Conservation (phyloP, 202 grass and related monocot species). For the Elaeis oleifera region DNA sequence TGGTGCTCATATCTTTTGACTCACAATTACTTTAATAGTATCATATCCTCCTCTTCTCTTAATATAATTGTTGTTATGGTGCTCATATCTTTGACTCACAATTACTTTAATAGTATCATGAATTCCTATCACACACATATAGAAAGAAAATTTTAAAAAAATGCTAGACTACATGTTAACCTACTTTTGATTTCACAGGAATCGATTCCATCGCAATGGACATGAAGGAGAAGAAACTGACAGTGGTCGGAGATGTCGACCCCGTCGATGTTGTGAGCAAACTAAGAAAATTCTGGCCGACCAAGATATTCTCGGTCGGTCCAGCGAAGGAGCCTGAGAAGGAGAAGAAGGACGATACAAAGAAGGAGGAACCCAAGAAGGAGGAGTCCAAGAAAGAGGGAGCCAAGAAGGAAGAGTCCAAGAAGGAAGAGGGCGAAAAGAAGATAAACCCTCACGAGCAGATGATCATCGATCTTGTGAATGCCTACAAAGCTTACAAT, state of each 20-base stretch:
- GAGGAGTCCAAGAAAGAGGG: conserved; percentile 17
- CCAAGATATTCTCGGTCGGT: conserved; percentile 54
- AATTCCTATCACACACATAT: no score
- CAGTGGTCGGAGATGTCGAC: conserved; percentile 64
- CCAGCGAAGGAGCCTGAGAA: conserved; percentile 33
- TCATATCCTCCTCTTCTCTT: no score
- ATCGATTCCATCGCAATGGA: conserved; percentile 69
- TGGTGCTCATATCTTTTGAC: background rate
- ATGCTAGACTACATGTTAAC: background rate
- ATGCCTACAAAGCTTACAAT: conserved; percentile 30
- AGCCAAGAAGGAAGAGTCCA: conserved; percentile 30
- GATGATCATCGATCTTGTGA: conserved; percentile 19
- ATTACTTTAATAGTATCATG: no score
- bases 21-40: background rate
- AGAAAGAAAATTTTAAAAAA: no score
- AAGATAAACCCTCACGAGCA: conserved; percentile 14
- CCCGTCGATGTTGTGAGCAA: conserved; percentile 66
- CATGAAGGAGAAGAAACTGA: conserved; percentile 70
- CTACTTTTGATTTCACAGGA: conserved; percentile 21
- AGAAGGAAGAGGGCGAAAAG: conserved; percentile 12
- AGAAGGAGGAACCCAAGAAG: conserved; percentile 67
- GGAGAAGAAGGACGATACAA: conserved; percentile 23
- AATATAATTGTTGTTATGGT: background rate
- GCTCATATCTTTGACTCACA: background rate
- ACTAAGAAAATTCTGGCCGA: conserved; percentile 65